Percentiles rank a stretch among this genome's conserved stretches.
Evolutionary conservation across 495 filamentous ascomycete genomes (phyloP).

Genomic region (Terfezia claveryi): DNA sequence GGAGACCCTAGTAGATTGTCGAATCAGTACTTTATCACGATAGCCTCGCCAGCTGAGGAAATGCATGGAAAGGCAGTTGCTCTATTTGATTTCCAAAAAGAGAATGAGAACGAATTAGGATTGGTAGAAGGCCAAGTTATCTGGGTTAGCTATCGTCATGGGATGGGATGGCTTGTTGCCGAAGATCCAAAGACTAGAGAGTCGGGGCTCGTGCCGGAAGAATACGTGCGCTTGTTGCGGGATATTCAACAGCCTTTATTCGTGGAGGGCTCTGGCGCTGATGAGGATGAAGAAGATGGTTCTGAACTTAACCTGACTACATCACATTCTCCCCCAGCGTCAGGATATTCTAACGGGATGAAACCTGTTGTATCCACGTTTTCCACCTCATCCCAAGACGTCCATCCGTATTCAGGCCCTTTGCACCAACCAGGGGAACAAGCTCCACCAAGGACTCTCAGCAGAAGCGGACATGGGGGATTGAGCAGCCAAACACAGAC

Average conservation of each 20-base stretch:
- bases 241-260: constrained; percentile 45
- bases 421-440: constrained; percentile 13
- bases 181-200: constrained; percentile 75
- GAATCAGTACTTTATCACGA: constrained; percentile 80
- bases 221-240: constrained; percentile 80
- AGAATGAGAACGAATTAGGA: constrained; percentile 91
- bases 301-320: neutral
- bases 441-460: constrained; percentile 2
- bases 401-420: constrained; percentile 48
- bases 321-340: neutral
- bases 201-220: constrained; percentile 75
- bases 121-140: constrained; percentile 88
- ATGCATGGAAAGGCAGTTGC: constrained; percentile 96
- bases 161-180: constrained; percentile 91
- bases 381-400: constrained; percentile 52
- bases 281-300: neutral
- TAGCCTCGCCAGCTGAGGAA: constrained; percentile 86
- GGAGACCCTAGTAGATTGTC: constrained; percentile 21
- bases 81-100: constrained; percentile 78
- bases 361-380: constrained; percentile 48
- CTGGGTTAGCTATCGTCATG: constrained; percentile 85
- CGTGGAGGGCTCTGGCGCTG: neutral
- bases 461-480: neutral
- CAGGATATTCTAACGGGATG: neutral
- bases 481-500: neutral